Percentiles rank a stretch among this genome's conserved stretches.
phyloP scores from a whole-genome alignment of 441 rosid genomes.

The Pelargonium australe region DNA sequence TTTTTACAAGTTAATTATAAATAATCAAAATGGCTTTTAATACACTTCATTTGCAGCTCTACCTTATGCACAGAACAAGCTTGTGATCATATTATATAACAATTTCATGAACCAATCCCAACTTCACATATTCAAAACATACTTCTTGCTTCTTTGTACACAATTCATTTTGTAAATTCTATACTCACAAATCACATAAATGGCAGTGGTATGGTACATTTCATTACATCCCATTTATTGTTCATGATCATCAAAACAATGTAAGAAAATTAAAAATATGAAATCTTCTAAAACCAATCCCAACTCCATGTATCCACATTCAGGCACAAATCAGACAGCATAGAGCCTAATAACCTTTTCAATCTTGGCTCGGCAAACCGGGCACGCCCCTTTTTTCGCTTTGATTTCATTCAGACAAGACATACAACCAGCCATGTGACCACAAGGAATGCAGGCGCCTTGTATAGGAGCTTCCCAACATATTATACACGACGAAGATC shows the following conservation, averaged over 20 bases:
- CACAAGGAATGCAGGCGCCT: constrained; percentile 63
- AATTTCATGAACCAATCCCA: neutral
- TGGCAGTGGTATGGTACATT: neutral
- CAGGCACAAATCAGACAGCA: constrained; percentile 33
- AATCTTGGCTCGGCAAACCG: constrained; percentile 44
- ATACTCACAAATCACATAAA: neutral
- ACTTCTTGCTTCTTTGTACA: too few species aligned
- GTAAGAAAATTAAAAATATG: neutral
- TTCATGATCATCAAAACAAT: too few species aligned
- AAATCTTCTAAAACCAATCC: constrained; percentile 1
- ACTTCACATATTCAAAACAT: neutral
- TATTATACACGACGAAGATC: constrained; percentile 41
- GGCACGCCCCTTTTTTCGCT: constrained; percentile 48
- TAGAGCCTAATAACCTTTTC: constrained; percentile 42
- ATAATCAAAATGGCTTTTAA: too few species aligned
- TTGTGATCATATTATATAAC: too few species aligned
- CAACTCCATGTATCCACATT: neutral
- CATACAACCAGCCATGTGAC: constrained; percentile 74
- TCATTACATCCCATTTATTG: too few species aligned
- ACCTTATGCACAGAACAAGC: too few species aligned
- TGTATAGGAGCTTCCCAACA: constrained; percentile 59
- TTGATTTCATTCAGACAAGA: constrained; percentile 45
- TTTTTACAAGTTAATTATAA: neutral
- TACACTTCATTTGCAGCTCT: too few species aligned
- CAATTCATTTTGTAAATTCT: neutral